Evolutionary conservation across 495 filamentous ascomycete genomes (phyloP), one percentile per base, ranked within the genome.

Genomic region (Glarea lozoyensis): DNA sequence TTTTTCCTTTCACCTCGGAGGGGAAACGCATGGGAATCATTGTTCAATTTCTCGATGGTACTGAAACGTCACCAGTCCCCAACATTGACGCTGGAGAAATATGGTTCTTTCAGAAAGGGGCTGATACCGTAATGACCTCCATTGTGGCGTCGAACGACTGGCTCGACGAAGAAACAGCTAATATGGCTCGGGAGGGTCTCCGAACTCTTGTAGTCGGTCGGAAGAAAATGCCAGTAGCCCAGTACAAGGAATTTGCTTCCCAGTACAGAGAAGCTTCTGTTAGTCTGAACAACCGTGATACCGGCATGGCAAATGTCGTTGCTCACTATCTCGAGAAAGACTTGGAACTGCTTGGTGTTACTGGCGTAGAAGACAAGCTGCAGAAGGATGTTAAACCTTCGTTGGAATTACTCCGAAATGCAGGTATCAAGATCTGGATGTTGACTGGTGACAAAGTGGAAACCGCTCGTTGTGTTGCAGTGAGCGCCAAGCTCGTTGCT

Each of bases 381-480:
- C 93, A 99, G 59, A 76, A 77, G 40, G 87, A 95, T 63, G 93
- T 99, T 56, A 97, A 96, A 56, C 82, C 89, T 2, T 90, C 85
- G 1, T 73, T 99, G 5, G 93, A 99, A 56, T 72, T 97, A 11
- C 78, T 99, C 32, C 84, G 93, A 46, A 97, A 99, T 58, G 93
- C 93, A 7, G 93, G 93, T n/a, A 86, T 99, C 58, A 96, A 94
- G 64, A 95, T 97, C 42, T 99, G 93, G 93, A 99, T 99, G 93
- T 68, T 99, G 54, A 99, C 93, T 0, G 93, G 93, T 22, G 93
- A 99, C 68, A 99, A 99, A 62, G 87, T 96, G 1, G 93, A 99
- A 62, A 99, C 93, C 20, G 93, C 93, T 10, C 80, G 90, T 22
- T 99, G 93, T 62, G 90, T 99, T 6, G 93, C 93, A 12, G 86